Evolutionary conservation across 1,284 basidiomycete genomes (phyloP).

Genomic region (Cutaneotrichosporon spelunceum): DNA sequence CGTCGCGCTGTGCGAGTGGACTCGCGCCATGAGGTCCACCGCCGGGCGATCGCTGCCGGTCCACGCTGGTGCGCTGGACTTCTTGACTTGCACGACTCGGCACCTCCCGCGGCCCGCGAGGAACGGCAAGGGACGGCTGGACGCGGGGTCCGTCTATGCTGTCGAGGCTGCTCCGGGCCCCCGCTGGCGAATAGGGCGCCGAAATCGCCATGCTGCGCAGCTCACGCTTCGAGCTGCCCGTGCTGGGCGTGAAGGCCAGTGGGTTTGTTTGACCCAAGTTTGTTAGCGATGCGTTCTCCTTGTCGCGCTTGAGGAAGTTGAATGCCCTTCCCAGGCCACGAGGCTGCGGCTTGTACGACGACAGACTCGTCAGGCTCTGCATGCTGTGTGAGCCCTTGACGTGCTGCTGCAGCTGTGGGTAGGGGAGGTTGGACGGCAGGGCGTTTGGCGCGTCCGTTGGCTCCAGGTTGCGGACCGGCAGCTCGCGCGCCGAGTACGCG

Average conservation of each 20-base stretch:
- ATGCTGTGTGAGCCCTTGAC: conserved; percentile 25
- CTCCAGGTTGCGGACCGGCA: conserved; percentile 42
- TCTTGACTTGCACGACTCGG: conserved; percentile 13
- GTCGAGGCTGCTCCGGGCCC: conserved; percentile 3
- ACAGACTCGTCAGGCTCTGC: conserved; percentile 31
- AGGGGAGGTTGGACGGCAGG: conserved; percentile 65
- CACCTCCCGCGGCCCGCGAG: conserved; percentile 15
- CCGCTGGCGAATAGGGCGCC: background rate
- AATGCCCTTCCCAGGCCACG: conserved; percentile 5
- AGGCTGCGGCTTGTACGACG: conserved; percentile 26
- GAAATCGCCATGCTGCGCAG: conserved; percentile 14
- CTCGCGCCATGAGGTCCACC: conserved; percentile 10
- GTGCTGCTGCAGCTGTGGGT: conserved; percentile 58
- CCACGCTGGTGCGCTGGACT: background rate
- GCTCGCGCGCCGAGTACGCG: conserved; percentile 46
- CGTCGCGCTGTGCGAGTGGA: conserved; percentile 13
- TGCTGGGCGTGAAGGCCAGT: background rate
- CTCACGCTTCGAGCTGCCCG: conserved; percentile 9
- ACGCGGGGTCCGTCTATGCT: conserved; percentile 6
- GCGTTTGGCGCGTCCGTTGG: conserved; percentile 42
- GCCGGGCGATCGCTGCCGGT: conserved; percentile 3
- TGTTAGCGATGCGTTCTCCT: conserved; percentile 18
- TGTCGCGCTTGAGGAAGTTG: conserved; percentile 41
- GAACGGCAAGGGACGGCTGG: conserved; percentile 9
- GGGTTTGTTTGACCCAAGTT: conserved; percentile 2